These are phyloP conservation scores for Plasmodium cynomolgi DNA, from an alignment of 169 alveolate species.

Conservation along the genomic window DNA sequence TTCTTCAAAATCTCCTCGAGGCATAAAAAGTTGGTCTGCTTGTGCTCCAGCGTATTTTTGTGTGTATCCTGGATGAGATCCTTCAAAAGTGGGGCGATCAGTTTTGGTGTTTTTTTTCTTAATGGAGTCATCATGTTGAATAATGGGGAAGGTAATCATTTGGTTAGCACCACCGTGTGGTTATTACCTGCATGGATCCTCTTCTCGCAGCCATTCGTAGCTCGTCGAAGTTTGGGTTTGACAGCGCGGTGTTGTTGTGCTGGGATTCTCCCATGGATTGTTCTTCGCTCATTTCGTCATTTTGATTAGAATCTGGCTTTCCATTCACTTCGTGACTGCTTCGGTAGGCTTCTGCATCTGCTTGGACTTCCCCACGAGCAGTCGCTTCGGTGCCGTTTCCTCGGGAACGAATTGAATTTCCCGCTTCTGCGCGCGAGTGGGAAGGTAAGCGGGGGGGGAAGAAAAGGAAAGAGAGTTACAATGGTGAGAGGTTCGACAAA, in stretches of 20 bases:
- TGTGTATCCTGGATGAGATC: slow-evolving; percentile 24
- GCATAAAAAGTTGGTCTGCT: slow-evolving; percentile 44
- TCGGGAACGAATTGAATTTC: neutral
- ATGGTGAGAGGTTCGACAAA: neutral
- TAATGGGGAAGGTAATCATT: neutral
- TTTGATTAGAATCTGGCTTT: neutral
- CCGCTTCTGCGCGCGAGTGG: neutral
- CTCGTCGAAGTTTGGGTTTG: neutral
- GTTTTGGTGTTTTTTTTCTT: neutral
- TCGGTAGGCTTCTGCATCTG: neutral
- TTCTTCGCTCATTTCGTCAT: slow-evolving; percentile 2
- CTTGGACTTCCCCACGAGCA: neutral
- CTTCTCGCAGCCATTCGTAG: neutral
- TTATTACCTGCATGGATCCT: slow-evolving; percentile 8
- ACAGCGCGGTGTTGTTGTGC: neutral
- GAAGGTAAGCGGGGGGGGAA: neutral
- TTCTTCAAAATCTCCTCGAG: slow-evolving; percentile 60
- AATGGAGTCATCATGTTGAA: neutral
- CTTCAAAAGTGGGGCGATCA: neutral
- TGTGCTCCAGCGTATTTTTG: slow-evolving; percentile 46
- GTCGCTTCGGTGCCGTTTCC: neutral
- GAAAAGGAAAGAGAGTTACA: neutral
- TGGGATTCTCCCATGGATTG: neutral
- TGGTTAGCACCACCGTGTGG: neutral
- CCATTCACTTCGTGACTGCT: neutral